Percentiles rank a stretch among this genome's conserved stretches.
These are phyloP conservation scores for Fusarium siculi DNA, from an alignment of 2,329 filamentous ascomycete genomes.

Conservation along the genomic window DNA sequence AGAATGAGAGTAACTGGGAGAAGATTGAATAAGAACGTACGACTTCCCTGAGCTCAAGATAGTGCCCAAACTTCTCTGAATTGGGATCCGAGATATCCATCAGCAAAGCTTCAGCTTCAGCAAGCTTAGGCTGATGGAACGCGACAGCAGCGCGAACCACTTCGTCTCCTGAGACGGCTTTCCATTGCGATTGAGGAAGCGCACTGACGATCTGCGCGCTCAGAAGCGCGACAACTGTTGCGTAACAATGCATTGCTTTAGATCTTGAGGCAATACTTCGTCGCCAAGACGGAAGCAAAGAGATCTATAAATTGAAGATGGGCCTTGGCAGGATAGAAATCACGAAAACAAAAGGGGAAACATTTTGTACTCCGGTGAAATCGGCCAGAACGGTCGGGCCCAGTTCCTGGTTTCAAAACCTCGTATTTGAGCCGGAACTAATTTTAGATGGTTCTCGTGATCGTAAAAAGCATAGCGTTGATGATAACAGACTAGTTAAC, in stretches of 20 bases:
- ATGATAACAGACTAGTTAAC: neutral
- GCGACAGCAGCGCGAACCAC: conserved; percentile 5
- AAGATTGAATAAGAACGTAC: neutral
- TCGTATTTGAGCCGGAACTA: conserved; percentile 4
- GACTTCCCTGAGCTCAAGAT: neutral
- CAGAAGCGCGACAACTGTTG: neutral
- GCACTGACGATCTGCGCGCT: neutral
- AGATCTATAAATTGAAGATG: no score
- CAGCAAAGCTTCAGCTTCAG: neutral
- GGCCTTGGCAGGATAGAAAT: neutral
- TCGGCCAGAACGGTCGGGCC: neutral
- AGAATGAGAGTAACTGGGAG: neutral
- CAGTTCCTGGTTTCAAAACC: neutral
- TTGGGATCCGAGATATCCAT: neutral
- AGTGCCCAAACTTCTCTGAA: neutral
- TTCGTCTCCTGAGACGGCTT: neutral
- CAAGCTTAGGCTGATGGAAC: conserved; percentile 1
- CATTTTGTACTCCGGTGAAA: neutral
- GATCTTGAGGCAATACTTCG: neutral
- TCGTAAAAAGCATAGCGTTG: neutral
- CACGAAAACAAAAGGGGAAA: neutral
- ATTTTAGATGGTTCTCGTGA: neutral
- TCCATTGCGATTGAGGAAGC: neutral
- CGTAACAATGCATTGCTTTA: neutral
- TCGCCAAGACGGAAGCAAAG: no score